Conservation (phyloP, 257 asterid genomes). For the Sherardia arvensis region DNA sequence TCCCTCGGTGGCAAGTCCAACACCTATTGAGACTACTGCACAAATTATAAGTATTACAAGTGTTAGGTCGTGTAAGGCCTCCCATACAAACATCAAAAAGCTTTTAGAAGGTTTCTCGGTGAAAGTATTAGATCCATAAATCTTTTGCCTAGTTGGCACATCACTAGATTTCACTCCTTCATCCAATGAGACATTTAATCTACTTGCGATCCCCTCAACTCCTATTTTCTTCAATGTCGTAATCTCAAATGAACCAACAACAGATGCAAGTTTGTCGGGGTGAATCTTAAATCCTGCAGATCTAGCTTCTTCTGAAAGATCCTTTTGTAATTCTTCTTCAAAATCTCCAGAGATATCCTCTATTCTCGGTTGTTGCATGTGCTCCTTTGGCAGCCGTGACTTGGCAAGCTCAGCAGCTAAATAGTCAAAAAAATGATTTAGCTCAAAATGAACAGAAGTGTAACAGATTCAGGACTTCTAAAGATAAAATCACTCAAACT, state of each 20-base stretch:
- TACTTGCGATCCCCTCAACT: constrained; percentile 64
- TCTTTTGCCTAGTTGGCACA: constrained; percentile 44
- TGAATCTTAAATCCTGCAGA: constrained; percentile 59
- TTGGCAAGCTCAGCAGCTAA: constrained; percentile 35
- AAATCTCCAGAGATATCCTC: constrained; percentile 25
- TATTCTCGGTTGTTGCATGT: background rate
- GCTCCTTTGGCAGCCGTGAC: background rate
- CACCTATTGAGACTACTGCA: constrained; percentile 84
- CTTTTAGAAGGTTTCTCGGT: constrained; percentile 85
- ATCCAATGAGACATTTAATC: constrained; percentile 52
- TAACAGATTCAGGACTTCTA: background rate
- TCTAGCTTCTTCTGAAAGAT: constrained; percentile 68
- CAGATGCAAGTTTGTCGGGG: constrained; percentile 82
- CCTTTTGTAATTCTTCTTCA: constrained; percentile 37
- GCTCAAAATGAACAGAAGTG: constrained; percentile 1
- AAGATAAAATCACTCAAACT: background rate
- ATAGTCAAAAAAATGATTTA: constrained; percentile 9
- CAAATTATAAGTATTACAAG: constrained; percentile 84
- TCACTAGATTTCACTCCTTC: constrained; percentile 67
- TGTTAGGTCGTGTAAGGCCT: constrained; percentile 86
- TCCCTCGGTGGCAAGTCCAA: constrained; percentile 97
- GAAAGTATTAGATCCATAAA: constrained; percentile 64
- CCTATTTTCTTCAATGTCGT: constrained; percentile 65
- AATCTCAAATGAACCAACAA: constrained; percentile 74
- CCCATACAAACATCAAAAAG: constrained; percentile 94